Evolutionary conservation across 2,329 filamentous ascomycete genomes (phyloP).

Genomic region (Beauveria asiatica): DNA sequence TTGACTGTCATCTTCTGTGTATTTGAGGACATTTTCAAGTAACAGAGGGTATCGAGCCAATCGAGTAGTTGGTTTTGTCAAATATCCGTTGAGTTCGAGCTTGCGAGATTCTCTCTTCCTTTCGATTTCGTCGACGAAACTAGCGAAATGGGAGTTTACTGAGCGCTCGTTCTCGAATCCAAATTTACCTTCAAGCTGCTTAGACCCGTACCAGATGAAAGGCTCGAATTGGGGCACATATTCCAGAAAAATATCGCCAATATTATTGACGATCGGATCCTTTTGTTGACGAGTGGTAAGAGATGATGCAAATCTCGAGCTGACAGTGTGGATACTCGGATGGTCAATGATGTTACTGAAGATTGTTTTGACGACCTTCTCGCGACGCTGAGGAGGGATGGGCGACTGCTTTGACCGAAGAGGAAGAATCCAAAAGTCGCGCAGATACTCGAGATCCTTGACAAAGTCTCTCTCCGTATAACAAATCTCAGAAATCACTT

Average conservation of each 20-base stretch:
- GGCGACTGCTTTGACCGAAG: conserved; percentile 74
- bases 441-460: conserved; percentile 93
- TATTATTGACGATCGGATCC: conserved; percentile 74
- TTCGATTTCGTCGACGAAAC: conserved; percentile 95
- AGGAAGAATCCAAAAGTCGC: conserved; percentile 97
- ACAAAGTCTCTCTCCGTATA: conserved; percentile 99
- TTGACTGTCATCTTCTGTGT: conserved; percentile 79
- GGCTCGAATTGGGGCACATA: conserved; percentile 89
- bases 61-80: conserved; percentile 95
- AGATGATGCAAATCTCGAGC: conserved; percentile 78
- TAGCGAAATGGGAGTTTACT: conserved; percentile 73
- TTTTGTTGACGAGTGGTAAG: conserved; percentile 87
- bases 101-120: conserved; percentile 93
- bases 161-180: conserved; percentile 96
- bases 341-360: conserved; percentile 91
- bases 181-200: conserved; percentile 92
- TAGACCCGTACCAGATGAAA: conserved; percentile 93
- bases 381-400: conserved; percentile 78
- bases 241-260: conserved; percentile 91
- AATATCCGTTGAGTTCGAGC: conserved; percentile 90
- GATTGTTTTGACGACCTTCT: conserved; percentile 86
- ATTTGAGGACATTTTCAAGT: conserved; percentile 84
- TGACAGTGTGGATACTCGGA: conserved; percentile 76
- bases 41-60: conserved; percentile 88
- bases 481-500: conserved; percentile 96